Conservation (phyloP, 495 filamentous ascomycete species). For the Tuber brumale region DNA sequence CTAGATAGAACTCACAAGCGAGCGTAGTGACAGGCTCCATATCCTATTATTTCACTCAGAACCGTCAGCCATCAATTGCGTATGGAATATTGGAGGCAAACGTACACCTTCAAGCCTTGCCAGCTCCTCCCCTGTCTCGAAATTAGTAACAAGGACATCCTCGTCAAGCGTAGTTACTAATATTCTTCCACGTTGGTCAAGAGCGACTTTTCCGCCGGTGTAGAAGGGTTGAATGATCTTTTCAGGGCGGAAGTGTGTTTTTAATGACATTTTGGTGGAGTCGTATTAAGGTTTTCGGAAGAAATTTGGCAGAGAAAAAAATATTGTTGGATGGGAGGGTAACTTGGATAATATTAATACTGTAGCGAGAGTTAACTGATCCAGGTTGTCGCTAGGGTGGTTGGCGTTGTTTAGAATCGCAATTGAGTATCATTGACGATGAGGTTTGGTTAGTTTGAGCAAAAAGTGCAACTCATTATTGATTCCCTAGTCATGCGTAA, state of each 20-base stretch:
- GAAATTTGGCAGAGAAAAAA: neutral
- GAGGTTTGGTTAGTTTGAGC: neutral
- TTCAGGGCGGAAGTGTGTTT: slow-evolving; percentile 80
- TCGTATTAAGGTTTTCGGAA: neutral
- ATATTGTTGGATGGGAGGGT: neutral
- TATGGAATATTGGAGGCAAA: slow-evolving; percentile 20
- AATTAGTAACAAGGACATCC: slow-evolving; percentile 78
- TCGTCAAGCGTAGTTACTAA: slow-evolving; percentile 82
- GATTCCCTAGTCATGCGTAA: neutral
- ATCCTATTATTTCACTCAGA: slow-evolving; percentile 56
- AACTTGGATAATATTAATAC: neutral
- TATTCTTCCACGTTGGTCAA: slow-evolving; percentile 73
- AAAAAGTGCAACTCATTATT: neutral
- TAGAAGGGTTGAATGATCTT: slow-evolving; percentile 86
- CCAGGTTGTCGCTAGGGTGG: neutral
- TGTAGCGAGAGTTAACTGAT: neutral
- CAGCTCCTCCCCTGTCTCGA: slow-evolving; percentile 73
- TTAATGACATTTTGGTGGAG: slow-evolving; percentile 39
- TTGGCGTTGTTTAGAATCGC: neutral
- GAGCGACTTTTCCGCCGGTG: slow-evolving; percentile 78
- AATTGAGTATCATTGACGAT: neutral
- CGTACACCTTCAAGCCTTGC: slow-evolving; percentile 82
- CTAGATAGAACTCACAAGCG: slow-evolving; percentile 52
- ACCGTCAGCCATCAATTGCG: slow-evolving; percentile 9
- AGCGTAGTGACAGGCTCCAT: slow-evolving; percentile 85